Base-by-base conservation (phyloP, 2,329 filamentous ascomycete species). In the Dactylellina haptotyla region DNA sequence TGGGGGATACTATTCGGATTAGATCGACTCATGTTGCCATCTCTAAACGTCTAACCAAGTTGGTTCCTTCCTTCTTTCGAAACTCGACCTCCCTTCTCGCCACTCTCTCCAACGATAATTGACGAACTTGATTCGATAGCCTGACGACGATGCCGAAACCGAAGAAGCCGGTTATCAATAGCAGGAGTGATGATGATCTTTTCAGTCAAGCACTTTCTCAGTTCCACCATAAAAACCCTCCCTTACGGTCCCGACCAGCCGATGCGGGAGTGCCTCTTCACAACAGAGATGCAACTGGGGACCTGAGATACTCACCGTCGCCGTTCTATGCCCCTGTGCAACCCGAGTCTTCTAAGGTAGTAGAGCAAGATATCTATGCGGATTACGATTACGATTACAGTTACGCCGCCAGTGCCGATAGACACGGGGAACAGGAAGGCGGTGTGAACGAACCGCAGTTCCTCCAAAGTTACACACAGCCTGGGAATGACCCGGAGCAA, bases 291-390 rank as follows among this genome's bases (percentile, higher is more conserved):
- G 26, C 65, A 37, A 45, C 59, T 1, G 28, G 61, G 9, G 25
- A 41, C 3, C 34, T 48, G 37, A 58, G 53, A 41, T 64, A 72
- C 30, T 72, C 67, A 14, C 67, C 67, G 28, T 56, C 67, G 28
- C 67, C 67, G 8, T 65, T 50, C 41, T 64, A 58, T n/a, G 12
- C 39, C 8, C 50, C 59, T 53, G 26, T 43, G 1, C n/a, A 26
- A 25, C 41, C 61, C 8, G 43, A 26, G 20, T 8, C 59, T 14
- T 20, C 53, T 4, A 10, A 34, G 34, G 4, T 28, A 20, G 18
- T 37, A 5, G 20, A 6, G 26, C 32, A 37, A 10, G 37, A 59
- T 9, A 34, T 39, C 41, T 46, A 46, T 18, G 41, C 18, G 41
- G 5, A 12, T 20, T 46, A 46, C 23, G 6, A 34, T 34, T 14